phyloP scores from a whole-genome alignment of 1,139 yeast species.

The Diutina siamensis region DNA sequence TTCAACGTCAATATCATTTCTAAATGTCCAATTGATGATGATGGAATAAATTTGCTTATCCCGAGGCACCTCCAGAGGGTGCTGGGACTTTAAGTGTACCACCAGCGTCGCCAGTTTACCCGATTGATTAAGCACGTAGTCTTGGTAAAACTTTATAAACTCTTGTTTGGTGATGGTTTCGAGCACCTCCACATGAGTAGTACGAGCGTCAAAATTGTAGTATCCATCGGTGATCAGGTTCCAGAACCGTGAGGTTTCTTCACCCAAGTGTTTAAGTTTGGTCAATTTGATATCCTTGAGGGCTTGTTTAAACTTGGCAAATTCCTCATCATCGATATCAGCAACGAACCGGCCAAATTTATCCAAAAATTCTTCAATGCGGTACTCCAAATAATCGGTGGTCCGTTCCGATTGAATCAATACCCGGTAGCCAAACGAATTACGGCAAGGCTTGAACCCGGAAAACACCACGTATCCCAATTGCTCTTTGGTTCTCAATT shows the following conservation, averaged over 20 bases:
- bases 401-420: conserved; percentile 78
- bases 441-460: conserved; percentile 55
- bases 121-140: conserved; percentile 19
- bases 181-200: conserved; percentile 46
- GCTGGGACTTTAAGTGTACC: conserved; percentile 60
- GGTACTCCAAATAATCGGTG: conserved; percentile 59
- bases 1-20: conserved; percentile 13
- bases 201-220: conserved; percentile 57
- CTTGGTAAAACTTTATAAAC: conserved; percentile 41
- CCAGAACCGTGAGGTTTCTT: conserved; percentile 63
- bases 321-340: conserved; percentile 48
- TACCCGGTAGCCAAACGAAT: conserved; percentile 68
- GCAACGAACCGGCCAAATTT: conserved; percentile 17
- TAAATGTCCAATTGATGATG: conserved; percentile 18
- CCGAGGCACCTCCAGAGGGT: conserved; percentile 17
- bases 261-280: conserved; percentile 64
- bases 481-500: conserved; percentile 86
- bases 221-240: conserved; percentile 60
- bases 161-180: conserved; percentile 44
- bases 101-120: conserved; percentile 37
- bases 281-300: conserved; percentile 55
- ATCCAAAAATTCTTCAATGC: conserved; percentile 59
- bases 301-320: conserved; percentile 46
- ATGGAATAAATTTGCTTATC: conserved; percentile 19
- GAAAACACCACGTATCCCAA: conserved; percentile 84